phyloP scores from a whole-genome alignment of 2,329 filamentous ascomycete species.

The Hymenotorrendiella dingleyae region DNA sequence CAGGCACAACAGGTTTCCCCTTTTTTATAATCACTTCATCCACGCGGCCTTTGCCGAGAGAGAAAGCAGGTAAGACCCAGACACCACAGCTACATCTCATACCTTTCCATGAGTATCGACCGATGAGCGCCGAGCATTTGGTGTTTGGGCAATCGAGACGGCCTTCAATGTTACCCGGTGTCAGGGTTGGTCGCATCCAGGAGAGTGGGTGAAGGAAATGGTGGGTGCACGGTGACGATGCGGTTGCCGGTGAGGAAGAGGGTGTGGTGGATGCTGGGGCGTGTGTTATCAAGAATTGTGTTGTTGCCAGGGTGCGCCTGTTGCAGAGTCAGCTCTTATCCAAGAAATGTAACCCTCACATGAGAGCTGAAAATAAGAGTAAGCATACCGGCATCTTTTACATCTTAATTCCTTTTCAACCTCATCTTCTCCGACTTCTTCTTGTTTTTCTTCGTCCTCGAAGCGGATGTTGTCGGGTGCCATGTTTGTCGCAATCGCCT shows the following conservation, averaged over 20 bases:
- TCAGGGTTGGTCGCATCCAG: constrained; percentile 87
- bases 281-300: constrained; percentile 54
- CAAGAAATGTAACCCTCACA: background rate
- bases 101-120: constrained; percentile 94
- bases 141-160: constrained; percentile 74
- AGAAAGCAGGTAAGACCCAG: constrained; percentile 90
- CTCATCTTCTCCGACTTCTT: constrained; percentile 20
- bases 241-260: constrained; percentile 21
- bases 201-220: constrained; percentile 87
- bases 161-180: constrained; percentile 75
- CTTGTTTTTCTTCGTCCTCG: constrained; percentile 58
- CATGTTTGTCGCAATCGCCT: constrained; percentile 66
- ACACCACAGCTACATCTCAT: constrained; percentile 85
- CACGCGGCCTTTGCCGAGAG: constrained; percentile 72
- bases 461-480: constrained; percentile 80
- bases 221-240: constrained; percentile 60
- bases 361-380: constrained; percentile 1
- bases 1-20: no score
- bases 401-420: constrained; percentile 64
- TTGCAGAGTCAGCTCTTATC: background rate
- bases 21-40: constrained; percentile 50
- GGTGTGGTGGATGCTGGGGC: constrained; percentile 31
- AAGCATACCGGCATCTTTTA: constrained; percentile 72
- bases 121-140: constrained; percentile 76
- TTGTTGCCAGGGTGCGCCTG: constrained; percentile 52